These are phyloP conservation scores for Podaxis carcinomalis DNA, from an alignment of 768 basidiomycete genomes.

Conservation along the genomic window DNA sequence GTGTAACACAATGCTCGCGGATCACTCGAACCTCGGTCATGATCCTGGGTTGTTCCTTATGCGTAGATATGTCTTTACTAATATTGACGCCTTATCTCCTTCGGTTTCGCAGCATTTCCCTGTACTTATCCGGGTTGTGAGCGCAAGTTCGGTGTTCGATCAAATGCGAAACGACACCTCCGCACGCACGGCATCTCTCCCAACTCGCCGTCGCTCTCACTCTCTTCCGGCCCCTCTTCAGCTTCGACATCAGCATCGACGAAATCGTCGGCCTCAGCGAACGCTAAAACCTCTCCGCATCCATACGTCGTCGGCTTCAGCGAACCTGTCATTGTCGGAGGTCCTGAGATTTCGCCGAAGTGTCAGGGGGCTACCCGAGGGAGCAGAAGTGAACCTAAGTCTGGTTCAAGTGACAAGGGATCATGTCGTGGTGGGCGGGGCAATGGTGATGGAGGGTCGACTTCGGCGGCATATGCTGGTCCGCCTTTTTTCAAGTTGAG, in stretches of 20 bases:
- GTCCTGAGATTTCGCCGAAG: neutral
- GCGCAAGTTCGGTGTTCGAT: constrained; percentile 72
- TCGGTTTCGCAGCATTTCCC: constrained; percentile 30
- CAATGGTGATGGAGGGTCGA: neutral
- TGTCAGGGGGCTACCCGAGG: neutral
- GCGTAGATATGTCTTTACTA: neutral
- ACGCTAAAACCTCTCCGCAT: neutral
- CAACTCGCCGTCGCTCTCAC: neutral
- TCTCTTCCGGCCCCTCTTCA: neutral
- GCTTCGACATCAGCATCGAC: neutral
- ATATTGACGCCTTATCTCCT: neutral
- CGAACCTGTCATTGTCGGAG: constrained; percentile 26
- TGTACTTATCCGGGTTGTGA: constrained; percentile 60
- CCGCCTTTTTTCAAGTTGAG: constrained; percentile 27
- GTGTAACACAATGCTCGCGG: neutral
- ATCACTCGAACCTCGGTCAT: neutral
- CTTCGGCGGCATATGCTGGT: neutral
- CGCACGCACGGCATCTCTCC: constrained; percentile 62
- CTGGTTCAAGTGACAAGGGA: neutral
- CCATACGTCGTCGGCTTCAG: constrained; percentile 36
- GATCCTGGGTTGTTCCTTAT: neutral
- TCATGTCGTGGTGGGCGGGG: neutral
- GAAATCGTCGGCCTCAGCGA: neutral
- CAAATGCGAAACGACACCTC: constrained; percentile 77
- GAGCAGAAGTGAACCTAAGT: neutral